phyloP scores from a whole-genome alignment of 495 filamentous ascomycete genomes.

The Talaromyces ruber region DNA sequence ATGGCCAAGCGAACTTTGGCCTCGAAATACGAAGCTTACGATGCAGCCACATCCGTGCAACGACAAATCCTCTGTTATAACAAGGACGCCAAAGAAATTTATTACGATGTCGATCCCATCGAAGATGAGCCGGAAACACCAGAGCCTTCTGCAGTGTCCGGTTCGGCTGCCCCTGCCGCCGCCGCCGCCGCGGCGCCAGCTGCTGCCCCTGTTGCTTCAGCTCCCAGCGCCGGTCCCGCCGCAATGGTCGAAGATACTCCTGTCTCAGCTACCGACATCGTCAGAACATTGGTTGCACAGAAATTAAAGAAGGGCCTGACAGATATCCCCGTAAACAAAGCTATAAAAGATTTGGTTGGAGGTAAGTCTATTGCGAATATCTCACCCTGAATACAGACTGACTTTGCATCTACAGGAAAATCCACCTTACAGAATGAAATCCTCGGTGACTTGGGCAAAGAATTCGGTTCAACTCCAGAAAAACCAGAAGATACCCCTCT shows the following conservation, averaged over 20 bases:
- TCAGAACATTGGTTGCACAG: slow-evolving; percentile 89
- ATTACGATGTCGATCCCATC: slow-evolving; percentile 95
- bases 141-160: slow-evolving; percentile 24
- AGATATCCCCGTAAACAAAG: slow-evolving; percentile 90
- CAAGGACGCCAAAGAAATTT: slow-evolving; percentile 98
- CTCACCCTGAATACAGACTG: background rate
- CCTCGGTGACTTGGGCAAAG: slow-evolving; percentile 89
- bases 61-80: slow-evolving; percentile 98
- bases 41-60: slow-evolving; percentile 90
- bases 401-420: slow-evolving; percentile 56
- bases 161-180: slow-evolving; percentile 27
- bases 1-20: slow-evolving; percentile 97
- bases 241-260: slow-evolving; percentile 79
- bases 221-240: slow-evolving; percentile 78
- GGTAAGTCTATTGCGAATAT: slow-evolving; percentile 53
- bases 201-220: slow-evolving; percentile 46
- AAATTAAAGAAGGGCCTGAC: slow-evolving; percentile 91
- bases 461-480: slow-evolving; percentile 96
- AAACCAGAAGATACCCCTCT: slow-evolving; percentile 97
- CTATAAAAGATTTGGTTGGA: slow-evolving; percentile 97
- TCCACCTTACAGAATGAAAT: slow-evolving; percentile 98
- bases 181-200: slow-evolving; percentile 40
- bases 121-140: slow-evolving; percentile 74
- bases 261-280: slow-evolving; percentile 79
- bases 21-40: slow-evolving; percentile 97